These are phyloP conservation scores for Xanthoconium separans DNA, from an alignment of 1,284 basidiomycete genomes.

Conservation along the genomic window DNA sequence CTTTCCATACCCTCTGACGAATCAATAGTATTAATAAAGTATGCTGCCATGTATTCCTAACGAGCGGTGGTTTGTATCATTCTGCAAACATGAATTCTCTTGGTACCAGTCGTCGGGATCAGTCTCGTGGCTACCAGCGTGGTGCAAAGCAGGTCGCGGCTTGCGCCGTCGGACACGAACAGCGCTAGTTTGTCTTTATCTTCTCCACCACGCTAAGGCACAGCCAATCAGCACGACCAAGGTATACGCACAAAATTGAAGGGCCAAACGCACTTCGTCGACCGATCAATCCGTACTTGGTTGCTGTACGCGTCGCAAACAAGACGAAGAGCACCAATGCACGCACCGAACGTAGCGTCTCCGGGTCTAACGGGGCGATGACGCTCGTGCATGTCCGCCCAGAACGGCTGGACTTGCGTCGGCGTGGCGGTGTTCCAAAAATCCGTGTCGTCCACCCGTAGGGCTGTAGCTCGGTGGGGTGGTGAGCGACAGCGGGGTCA, in stretches of 20 bases:
- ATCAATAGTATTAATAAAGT: too few relatives aligned
- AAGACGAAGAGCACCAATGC: constrained; percentile 56
- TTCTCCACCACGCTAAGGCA: constrained; percentile 18
- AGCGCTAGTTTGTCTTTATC: constrained; percentile 29
- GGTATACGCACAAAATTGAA: too few relatives aligned
- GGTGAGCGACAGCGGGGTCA: too few relatives aligned
- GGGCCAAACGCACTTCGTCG: constrained; percentile 14
- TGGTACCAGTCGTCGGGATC: constrained; percentile 6
- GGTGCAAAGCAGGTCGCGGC: background rate
- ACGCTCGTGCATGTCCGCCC: too few relatives aligned
- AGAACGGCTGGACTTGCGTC: too few relatives aligned
- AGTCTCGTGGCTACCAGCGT: background rate
- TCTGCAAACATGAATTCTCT: background rate
- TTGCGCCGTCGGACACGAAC: too few relatives aligned
- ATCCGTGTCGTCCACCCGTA: too few relatives aligned
- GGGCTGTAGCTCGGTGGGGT: too few relatives aligned
- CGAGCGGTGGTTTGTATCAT: constrained; percentile 13
- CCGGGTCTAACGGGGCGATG: constrained; percentile 51
- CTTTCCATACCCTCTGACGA: too few relatives aligned
- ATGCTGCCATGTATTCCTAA: background rate
- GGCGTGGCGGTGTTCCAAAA: too few relatives aligned
- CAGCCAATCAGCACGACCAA: background rate
- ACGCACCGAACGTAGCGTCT: constrained; percentile 66
- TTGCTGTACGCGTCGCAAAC: constrained; percentile 56
- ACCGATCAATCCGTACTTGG: constrained; percentile 46